A percentile compares a stretch with the other conserved stretches of the same genome.
These are phyloP conservation scores for Colletotrichum phormii DNA, from an alignment of 2,329 filamentous ascomycete genomes.

Conservation along the genomic window DNA sequence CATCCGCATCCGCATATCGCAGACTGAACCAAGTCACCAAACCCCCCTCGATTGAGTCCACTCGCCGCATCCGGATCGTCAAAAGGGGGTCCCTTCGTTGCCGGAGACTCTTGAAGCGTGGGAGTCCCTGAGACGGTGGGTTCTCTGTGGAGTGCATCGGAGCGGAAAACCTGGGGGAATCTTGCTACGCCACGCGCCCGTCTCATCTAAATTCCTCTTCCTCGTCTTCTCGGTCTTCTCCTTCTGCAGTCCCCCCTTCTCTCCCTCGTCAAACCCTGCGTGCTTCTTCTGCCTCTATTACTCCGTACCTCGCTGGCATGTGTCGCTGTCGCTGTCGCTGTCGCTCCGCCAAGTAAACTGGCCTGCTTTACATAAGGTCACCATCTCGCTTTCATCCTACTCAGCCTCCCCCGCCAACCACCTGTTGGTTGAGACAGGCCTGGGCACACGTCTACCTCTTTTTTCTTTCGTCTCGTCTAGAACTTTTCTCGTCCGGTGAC, in stretches of 20 bases:
- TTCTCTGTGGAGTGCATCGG: conserved; percentile 11
- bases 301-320: background rate
- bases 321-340: conserved; percentile 10
- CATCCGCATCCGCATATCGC: conserved; percentile 6
- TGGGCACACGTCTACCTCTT: conserved; percentile 7
- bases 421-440: conserved; percentile 16
- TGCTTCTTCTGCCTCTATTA: background rate
- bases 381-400: conserved; percentile 1
- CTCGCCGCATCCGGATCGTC: conserved; percentile 21
- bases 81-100: conserved; percentile 1
- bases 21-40: background rate
- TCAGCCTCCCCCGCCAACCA: background rate
- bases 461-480: background rate
- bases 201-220: conserved; percentile 15
- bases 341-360: background rate
- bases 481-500: background rate
- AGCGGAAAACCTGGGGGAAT: conserved; percentile 26
- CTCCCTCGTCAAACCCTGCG: conserved; percentile 28
- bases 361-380: conserved; percentile 15
- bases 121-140: background rate
- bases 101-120: background rate
- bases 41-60: background rate
- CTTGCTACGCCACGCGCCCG: conserved; percentile 25
- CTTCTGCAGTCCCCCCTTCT: background rate
- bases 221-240: background rate